Base-by-base conservation (phyloP, 768 basidiomycete genomes). In the Auricularia sp. region DNA sequence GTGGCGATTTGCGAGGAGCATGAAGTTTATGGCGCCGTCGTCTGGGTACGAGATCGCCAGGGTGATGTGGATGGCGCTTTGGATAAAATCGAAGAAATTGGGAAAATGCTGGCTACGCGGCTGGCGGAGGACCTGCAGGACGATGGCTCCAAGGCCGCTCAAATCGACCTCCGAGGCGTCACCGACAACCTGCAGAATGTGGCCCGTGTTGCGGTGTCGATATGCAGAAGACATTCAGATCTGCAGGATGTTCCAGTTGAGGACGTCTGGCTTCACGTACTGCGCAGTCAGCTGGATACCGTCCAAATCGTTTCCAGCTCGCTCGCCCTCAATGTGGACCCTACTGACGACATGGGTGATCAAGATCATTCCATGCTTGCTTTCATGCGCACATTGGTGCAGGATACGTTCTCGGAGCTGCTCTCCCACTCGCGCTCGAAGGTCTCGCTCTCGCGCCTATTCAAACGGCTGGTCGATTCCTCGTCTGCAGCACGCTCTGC, bases 371-470 rank as follows among this genome's bases (percentile, higher is more conserved):
- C 72, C 18, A 74, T 80, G 1, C 72, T 90, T 51, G 76, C 81
- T 2, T 74, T 79, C 11, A 75, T 97, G 59, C 87, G 92, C 44
- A 74, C 82, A 1, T 82, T 93, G 10, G 87, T 97, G 8, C 93
- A 95, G 71, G 83, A 84, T 61, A 93, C 92, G 0, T 92, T 98
- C 69, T 79, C 85, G 0, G 82, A 88, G 33, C 82, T 99, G 59
- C 87, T 98, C 21, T 87, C 92, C n/a, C 87, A 88, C 58, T 87
- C 92, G 0, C 85, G 88, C 0, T 83, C 83, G 16, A 82, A 85
- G 0, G 82, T 97, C 3, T 96, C 94, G 0, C 96, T 99, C 72
- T 95, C 97, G 29, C 84, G 85, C 21, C 78, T 99, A 8, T 96
- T 99, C 83, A 93, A 91, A 69, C 86, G 93, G 5, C 82, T 98